phyloP scores from a whole-genome alignment of 140 eudicot species.

The Flaveria floridana region DNA sequence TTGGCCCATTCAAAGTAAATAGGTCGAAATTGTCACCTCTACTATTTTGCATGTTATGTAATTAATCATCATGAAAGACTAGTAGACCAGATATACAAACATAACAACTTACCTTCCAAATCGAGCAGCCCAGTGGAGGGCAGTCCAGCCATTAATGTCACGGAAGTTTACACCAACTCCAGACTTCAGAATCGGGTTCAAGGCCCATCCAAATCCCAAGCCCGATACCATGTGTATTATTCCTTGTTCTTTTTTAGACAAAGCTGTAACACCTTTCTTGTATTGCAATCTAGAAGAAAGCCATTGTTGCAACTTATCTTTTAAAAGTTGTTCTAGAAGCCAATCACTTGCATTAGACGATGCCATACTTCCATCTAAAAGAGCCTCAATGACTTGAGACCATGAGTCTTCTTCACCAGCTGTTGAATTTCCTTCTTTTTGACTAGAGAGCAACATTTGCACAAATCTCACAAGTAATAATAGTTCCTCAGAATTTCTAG shows the following conservation, averaged over 20 bases:
- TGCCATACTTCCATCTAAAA: constrained; percentile 53
- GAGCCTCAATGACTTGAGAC: constrained; percentile 66
- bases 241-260: constrained; percentile 92
- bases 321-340: constrained; percentile 75
- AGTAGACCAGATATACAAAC: constrained; percentile 2
- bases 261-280: constrained; percentile 27
- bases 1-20: background rate
- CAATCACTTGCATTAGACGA: constrained; percentile 51
- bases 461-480: constrained; percentile 76
- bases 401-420: constrained; percentile 61
- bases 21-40: background rate
- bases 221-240: constrained; percentile 90
- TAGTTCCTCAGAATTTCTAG: constrained; percentile 58
- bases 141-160: constrained; percentile 91
- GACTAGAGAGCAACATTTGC: constrained; percentile 52
- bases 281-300: constrained; percentile 46
- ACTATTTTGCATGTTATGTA: constrained; percentile 10
- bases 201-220: constrained; percentile 92
- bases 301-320: constrained; percentile 84
- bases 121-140: constrained; percentile 98
- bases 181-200: constrained; percentile 63
- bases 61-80: constrained; percentile 1
- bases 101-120: constrained; percentile 71
- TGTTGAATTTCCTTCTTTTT: constrained; percentile 43
- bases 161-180: constrained; percentile 85